These are phyloP conservation scores for Cucurbita maxima DNA, from an alignment of 306 rosid genomes.

Conservation along the genomic window DNA sequence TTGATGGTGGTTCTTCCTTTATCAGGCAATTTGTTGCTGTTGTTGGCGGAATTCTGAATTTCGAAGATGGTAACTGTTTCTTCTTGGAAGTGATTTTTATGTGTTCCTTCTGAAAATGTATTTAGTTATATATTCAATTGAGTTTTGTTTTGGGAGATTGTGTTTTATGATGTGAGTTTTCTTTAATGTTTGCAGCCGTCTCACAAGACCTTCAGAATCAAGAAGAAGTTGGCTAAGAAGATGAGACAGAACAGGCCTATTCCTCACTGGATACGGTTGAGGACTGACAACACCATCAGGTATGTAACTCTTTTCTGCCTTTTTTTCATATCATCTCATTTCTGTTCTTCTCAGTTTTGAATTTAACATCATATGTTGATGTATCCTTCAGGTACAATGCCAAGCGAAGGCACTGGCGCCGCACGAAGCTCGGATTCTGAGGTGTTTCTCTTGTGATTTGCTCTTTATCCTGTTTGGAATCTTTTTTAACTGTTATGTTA, in stretches of 20 bases:
- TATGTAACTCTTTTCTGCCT: neutral
- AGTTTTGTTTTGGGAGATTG: neutral
- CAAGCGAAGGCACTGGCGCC: constrained; percentile 54
- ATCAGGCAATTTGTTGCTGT: constrained; percentile 11
- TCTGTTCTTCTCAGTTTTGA: neutral
- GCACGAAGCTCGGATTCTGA: constrained; percentile 43
- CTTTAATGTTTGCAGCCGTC: constrained; percentile 43
- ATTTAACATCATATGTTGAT: neutral
- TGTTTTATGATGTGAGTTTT: neutral
- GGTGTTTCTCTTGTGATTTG: constrained; percentile 1
- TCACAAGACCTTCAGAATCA: constrained; percentile 74
- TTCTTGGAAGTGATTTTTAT: neutral
- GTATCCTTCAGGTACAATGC: constrained; percentile 30
- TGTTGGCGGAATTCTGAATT: neutral
- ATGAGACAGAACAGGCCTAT: constrained; percentile 95
- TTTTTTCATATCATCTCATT: neutral
- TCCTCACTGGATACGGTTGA: constrained; percentile 83
- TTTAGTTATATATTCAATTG: neutral
- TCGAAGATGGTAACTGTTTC: neutral
- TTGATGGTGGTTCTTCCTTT: neutral
- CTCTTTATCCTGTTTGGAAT: neutral
- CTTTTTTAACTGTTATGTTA: neutral
- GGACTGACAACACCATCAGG: constrained; percentile 88
- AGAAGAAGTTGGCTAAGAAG: constrained; percentile 92
- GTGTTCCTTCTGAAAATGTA: neutral